phyloP scores from a whole-genome alignment of 75 land plant genomes.

The Chamaecyparis obtusa region DNA sequence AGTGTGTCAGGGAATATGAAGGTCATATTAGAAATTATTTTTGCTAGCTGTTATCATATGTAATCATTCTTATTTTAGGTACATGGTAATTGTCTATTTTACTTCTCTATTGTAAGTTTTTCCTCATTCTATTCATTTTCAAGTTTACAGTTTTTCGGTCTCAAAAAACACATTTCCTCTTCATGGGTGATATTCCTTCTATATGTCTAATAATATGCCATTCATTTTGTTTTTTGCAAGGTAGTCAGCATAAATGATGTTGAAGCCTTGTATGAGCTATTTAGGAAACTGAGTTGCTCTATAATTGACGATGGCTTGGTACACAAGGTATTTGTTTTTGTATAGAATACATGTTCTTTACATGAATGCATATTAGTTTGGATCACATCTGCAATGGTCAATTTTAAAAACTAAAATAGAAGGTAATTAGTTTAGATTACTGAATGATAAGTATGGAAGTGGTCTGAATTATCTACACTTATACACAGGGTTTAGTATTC shows the following conservation, averaged over 20 bases:
- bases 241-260: conserved; percentile 85
- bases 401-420: neutral
- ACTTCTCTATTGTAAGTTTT: neutral
- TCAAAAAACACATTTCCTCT: neutral
- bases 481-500: neutral
- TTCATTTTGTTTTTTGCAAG: neutral
- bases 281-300: conserved; percentile 72
- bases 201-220: neutral
- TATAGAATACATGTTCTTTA: neutral
- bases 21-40: neutral
- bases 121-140: neutral
- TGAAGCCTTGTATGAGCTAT: conserved; percentile 83
- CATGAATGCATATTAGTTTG: neutral
- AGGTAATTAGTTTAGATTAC: neutral
- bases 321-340: conserved; percentile 57
- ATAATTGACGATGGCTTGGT: conserved; percentile 75
- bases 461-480: neutral
- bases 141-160: neutral
- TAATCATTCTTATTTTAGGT: neutral
- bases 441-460: neutral
- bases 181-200: neutral
- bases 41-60: neutral
- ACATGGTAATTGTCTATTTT: neutral
- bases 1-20: neutral
- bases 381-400: neutral